phyloP scores from a whole-genome alignment of 140 eudicot genomes.

The Ambrosia hybrid region DNA sequence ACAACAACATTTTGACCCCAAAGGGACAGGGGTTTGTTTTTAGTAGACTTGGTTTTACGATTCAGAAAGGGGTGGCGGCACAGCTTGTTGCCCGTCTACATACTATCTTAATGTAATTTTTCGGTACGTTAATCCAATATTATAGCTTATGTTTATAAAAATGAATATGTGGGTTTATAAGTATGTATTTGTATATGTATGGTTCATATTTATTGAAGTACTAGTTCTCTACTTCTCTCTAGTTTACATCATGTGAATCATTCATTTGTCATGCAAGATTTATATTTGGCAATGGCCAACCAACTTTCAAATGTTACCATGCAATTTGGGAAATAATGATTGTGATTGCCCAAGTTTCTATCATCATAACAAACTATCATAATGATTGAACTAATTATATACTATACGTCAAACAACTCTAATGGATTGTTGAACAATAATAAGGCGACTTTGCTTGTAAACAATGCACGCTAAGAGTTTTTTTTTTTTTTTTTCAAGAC shows the following conservation, averaged over 20 bases:
- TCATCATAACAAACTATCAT: slow-evolving; percentile 42
- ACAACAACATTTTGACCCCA: too few species aligned
- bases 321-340: slow-evolving; percentile 32
- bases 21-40: too few species aligned
- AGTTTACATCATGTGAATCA: slow-evolving; percentile 12
- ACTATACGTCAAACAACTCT: slow-evolving; percentile 40
- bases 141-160: too few species aligned
- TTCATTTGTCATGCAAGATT: slow-evolving; percentile 22
- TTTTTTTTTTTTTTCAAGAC: too few species aligned
- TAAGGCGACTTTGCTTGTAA: slow-evolving; percentile 13
- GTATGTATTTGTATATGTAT: too few species aligned
- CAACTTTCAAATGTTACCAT: slow-evolving; percentile 31
- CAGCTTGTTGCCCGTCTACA: too few species aligned
- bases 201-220: slow-evolving; percentile 19
- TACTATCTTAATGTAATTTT: too few species aligned
- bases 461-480: neutral
- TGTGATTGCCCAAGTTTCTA: slow-evolving; percentile 34
- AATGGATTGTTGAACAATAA: slow-evolving; percentile 27
- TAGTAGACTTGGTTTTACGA: too few species aligned
- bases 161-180: too few species aligned
- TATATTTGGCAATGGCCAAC: slow-evolving; percentile 28
- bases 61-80: too few species aligned
- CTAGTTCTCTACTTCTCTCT: neutral
- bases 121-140: too few species aligned
- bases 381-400: slow-evolving; percentile 39